phyloP scores from a whole-genome alignment of 2,329 filamentous ascomycete species.

The Xylariales sp. region DNA sequence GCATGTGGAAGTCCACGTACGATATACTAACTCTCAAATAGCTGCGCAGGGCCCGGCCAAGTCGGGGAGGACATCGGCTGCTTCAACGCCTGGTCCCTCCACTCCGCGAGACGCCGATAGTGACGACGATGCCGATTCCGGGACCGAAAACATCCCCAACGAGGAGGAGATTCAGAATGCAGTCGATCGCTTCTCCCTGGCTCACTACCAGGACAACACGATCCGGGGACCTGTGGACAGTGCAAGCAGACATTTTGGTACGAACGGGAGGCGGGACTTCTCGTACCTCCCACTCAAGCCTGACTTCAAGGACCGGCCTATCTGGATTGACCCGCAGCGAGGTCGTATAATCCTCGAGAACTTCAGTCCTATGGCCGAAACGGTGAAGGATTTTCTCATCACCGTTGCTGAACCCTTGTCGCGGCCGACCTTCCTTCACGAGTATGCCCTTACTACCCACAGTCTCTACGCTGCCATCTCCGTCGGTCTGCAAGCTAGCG shows the following conservation, averaged over 20 bases:
- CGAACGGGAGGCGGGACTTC: slow-evolving; percentile 58
- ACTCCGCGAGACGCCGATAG: slow-evolving; percentile 56
- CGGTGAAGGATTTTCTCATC: slow-evolving; percentile 91
- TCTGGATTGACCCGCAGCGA: slow-evolving; percentile 88
- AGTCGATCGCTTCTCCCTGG: slow-evolving; percentile 55
- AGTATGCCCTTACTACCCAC: slow-evolving; percentile 87
- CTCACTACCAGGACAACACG: slow-evolving; percentile 44
- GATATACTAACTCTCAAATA: slow-evolving; percentile 10
- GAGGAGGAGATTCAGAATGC: slow-evolving; percentile 53
- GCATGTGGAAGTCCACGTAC: slow-evolving; percentile 13
- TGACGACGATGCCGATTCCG: slow-evolving; percentile 33
- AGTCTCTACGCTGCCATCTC: slow-evolving; percentile 94
- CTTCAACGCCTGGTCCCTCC: slow-evolving; percentile 56
- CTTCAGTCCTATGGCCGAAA: slow-evolving; percentile 80
- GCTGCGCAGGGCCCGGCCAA: slow-evolving; percentile 44
- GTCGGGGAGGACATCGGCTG: slow-evolving; percentile 50
- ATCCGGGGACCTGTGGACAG: slow-evolving; percentile 31
- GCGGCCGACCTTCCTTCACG: slow-evolving; percentile 84
- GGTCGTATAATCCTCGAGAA: slow-evolving; percentile 90
- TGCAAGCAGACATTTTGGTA: slow-evolving; percentile 43
- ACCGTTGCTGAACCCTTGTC: slow-evolving; percentile 93
- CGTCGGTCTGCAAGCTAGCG: slow-evolving; percentile 81
- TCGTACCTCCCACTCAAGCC: slow-evolving; percentile 78
- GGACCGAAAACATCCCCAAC: slow-evolving; percentile 42
- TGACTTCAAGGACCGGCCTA: slow-evolving; percentile 82